Evolutionary conservation across 306 rosid genomes (phyloP).

Genomic region (Canavalia ensiformis): DNA sequence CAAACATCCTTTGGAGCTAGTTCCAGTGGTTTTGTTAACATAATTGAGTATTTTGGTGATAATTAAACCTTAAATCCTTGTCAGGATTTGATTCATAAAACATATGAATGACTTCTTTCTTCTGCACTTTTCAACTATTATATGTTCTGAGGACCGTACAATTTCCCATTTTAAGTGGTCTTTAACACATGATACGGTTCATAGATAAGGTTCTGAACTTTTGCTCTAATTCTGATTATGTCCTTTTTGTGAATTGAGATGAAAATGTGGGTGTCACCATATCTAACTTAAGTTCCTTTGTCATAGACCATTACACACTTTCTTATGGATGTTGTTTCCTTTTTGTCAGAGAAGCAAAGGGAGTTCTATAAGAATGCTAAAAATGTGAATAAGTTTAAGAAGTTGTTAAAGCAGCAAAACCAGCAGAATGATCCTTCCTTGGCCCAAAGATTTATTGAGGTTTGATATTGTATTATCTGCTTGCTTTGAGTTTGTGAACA

Average conservation of each 20-base stretch:
- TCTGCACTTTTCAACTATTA: background rate
- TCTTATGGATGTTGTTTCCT: slow-evolving; percentile 39
- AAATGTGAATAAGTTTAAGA: slow-evolving; percentile 76
- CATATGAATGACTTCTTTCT: background rate
- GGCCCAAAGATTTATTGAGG: slow-evolving; percentile 52
- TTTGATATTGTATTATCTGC: slow-evolving; percentile 46
- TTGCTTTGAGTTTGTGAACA: slow-evolving; percentile 3
- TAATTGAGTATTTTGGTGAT: slow-evolving; percentile 2
- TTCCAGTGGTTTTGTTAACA: background rate
- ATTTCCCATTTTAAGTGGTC: slow-evolving; percentile 11
- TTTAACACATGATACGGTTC: background rate
- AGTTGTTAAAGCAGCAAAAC: slow-evolving; percentile 64
- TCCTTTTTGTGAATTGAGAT: slow-evolving; percentile 1
- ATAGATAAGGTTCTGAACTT: background rate
- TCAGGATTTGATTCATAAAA: slow-evolving; percentile 9
- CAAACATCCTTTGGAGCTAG: background rate
- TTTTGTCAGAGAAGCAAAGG: slow-evolving; percentile 72
- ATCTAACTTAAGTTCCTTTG: slow-evolving; percentile 21
- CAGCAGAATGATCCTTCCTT: slow-evolving; percentile 48
- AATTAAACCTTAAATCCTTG: background rate
- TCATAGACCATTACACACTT: background rate
- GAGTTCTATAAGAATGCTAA: slow-evolving; percentile 87
- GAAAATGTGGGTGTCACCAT: background rate
- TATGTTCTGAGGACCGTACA: background rate
- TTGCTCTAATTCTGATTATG: slow-evolving; percentile 5